Evolutionary conservation across 345 rosid species (phyloP), one percentile per base, ranked within the genome.

Genomic region (Citrus unshiu): DNA sequence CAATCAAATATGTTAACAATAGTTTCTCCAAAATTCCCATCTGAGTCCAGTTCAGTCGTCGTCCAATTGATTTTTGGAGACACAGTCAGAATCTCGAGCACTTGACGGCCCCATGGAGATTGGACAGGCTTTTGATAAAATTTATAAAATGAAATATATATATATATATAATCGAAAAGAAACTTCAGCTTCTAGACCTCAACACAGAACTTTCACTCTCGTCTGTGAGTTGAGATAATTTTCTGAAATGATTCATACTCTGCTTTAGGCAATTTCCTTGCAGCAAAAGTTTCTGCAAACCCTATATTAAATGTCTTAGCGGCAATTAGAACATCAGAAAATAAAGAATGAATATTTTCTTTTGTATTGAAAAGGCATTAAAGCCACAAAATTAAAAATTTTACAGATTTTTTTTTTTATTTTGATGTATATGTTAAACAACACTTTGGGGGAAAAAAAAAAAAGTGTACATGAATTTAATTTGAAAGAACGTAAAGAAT

Each of bases 401-500:
- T 43, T 82, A 80, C 79, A 85, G 40, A 29, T 68, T 78, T 49
- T 37, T 58, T 37, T 37, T 58, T 57, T n/a, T 43, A 62, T 68
- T 35, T 43, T 39, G 32, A 25, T 63, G 78, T 81, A 79, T 70
- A 67, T 69, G 70, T 69, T 64, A 32, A 32, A 30, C 40, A 64
- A 62, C 35, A 62, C 35, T 25, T 29, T 5, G 68, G 78, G 70
- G 30, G 25, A 25, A 4, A 30, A 57, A 4, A 10, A 4, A 10
- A 71, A 74, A 13, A 22, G 70, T 71, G 43, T 74, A 67, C 78
- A 73, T 49, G 63, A 74, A 14, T 30, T 43, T 57, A 34, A 57
- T 34, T 64, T 71, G 80, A 86, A 85, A 84, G 81, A 86, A 81
- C 77, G 78, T 73, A 81, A 85, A 80, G 82, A 85, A 87, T 86